Conservation (phyloP, 2,329 filamentous ascomycete genomes). For the Colletotrichum falcatum region DNA sequence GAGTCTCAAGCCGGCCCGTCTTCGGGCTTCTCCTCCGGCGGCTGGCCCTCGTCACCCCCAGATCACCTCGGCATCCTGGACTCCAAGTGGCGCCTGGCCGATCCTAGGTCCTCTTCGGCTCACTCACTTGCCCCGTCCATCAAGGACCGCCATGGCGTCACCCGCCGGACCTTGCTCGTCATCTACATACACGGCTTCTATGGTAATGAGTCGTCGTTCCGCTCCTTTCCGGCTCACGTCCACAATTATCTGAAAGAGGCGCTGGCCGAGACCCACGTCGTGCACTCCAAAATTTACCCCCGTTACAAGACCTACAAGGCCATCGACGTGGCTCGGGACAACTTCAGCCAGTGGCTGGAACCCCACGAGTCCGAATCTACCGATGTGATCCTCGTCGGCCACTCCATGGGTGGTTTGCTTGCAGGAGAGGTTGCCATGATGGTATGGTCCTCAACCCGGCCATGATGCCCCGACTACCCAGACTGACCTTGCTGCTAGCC, state of each 20-base stretch:
- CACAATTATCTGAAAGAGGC: slow-evolving; percentile 78
- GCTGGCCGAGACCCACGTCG: slow-evolving; percentile 78
- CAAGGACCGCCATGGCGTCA: slow-evolving; percentile 41
- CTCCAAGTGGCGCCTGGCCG: slow-evolving; percentile 46
- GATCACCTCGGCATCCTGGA: slow-evolving; percentile 16
- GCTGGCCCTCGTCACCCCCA: neutral
- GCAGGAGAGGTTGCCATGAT: slow-evolving; percentile 82
- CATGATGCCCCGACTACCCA: slow-evolving; percentile 4
- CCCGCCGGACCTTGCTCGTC: slow-evolving; percentile 73
- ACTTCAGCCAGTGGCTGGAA: slow-evolving; percentile 84
- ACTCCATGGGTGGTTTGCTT: slow-evolving; percentile 90
- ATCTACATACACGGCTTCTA: slow-evolving; percentile 93
- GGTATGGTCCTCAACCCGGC: slow-evolving; percentile 49
- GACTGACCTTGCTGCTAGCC: slow-evolving; percentile 46
- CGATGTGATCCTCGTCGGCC: slow-evolving; percentile 85
- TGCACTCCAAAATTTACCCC: slow-evolving; percentile 89
- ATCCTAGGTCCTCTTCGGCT: slow-evolving; percentile 62
- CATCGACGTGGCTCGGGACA: slow-evolving; percentile 80
- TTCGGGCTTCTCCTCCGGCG: neutral
- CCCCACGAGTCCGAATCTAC: slow-evolving; percentile 80
- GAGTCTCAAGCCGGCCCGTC: slow-evolving; percentile 7
- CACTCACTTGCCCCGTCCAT: slow-evolving; percentile 51
- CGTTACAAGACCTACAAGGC: slow-evolving; percentile 81
- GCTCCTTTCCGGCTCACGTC: slow-evolving; percentile 88
- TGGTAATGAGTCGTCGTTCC: slow-evolving; percentile 88